Conservation (phyloP, 768 basidiomycete species). For the Lanmaoa pseudosensibilis region DNA sequence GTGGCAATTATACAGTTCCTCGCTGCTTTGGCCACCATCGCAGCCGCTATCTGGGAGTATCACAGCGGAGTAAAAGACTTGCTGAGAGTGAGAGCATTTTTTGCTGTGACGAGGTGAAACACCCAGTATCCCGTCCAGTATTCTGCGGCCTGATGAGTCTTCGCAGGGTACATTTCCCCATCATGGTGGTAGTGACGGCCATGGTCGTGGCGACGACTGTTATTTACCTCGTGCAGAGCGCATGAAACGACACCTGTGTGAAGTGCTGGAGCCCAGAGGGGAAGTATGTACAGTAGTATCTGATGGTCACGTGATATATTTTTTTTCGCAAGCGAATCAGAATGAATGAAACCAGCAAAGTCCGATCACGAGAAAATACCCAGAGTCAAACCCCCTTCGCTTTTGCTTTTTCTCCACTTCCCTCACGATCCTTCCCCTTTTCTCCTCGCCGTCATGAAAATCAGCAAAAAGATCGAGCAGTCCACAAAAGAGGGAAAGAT, state of each 20-base stretch:
- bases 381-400: conserved; percentile 1
- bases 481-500: conserved; percentile 81
- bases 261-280: neutral
- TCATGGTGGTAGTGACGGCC: conserved; percentile 50
- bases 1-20: conserved; percentile 53
- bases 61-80: conserved; percentile 57
- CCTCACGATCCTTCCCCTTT: conserved; percentile 24
- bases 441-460: conserved; percentile 65
- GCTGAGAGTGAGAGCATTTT: conserved; percentile 57
- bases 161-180: conserved; percentile 48
- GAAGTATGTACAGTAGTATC: neutral
- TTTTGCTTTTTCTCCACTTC: conserved; percentile 5
- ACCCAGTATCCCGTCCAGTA: conserved; percentile 12
- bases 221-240: conserved; percentile 42
- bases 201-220: conserved; percentile 54
- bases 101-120: conserved; percentile 53
- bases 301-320: conserved; percentile 22
- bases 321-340: neutral
- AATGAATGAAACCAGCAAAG: conserved; percentile 3
- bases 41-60: conserved; percentile 67
- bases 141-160: conserved; percentile 4
- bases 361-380: conserved; percentile 27
- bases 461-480: conserved; percentile 89
- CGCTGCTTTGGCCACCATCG: conserved; percentile 54
- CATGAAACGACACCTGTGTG: conserved; percentile 1